Conservation (phyloP, 108 stramenopile genomes). For the Fragilariopsis cylindrus region DNA sequence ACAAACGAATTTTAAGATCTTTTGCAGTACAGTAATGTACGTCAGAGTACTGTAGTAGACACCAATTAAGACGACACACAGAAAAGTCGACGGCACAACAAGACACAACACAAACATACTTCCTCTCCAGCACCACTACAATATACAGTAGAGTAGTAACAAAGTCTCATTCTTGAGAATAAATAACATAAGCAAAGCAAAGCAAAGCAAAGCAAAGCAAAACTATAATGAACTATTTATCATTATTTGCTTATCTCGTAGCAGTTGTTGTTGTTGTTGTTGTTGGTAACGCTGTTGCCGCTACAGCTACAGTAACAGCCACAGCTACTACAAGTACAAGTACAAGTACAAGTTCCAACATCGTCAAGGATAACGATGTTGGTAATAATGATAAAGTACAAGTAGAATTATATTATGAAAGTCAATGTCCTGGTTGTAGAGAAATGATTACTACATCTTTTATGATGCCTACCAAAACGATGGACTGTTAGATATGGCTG, state of each 20-base stretch:
- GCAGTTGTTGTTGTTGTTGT: background rate
- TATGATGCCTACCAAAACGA: background rate
- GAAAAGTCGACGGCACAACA: no score
- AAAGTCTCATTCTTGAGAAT: no score
- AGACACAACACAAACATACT: no score
- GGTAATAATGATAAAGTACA: background rate
- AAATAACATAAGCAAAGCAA: background rate
- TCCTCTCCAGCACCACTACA: no score
- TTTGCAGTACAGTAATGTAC: no score
- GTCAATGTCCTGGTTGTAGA: slow-evolving; percentile 9
- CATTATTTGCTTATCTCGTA: background rate
- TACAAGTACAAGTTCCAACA: background rate
- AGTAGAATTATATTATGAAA: slow-evolving; percentile 3
- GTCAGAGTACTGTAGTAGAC: no score
- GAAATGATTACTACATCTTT: background rate
- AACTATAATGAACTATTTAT: background rate
- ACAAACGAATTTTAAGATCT: no score
- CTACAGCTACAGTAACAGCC: no score
- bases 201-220: background rate
- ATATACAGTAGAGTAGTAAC: no score
- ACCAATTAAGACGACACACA: no score
- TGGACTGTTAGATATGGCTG: slow-evolving; percentile 5
- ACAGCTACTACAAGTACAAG: no score
- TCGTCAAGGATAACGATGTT: background rate
- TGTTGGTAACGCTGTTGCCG: background rate